Percentiles rank a stretch among this genome's conserved stretches.
Conservation (phyloP, 1,284 basidiomycete species). For the Fomitopsis pinicola region DNA sequence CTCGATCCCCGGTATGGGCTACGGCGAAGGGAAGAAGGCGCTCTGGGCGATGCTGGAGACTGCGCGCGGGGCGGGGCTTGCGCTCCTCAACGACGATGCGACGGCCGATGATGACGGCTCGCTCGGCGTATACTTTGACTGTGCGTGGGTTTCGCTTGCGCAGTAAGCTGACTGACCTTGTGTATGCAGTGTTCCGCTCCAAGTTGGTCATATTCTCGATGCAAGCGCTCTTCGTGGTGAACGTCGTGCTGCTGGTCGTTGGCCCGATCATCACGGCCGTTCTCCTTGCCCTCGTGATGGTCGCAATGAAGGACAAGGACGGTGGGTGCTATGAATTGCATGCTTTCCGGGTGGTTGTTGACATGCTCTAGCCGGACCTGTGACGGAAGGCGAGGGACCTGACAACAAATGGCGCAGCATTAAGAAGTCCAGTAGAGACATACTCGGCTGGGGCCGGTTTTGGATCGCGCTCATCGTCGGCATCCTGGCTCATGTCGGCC, state of each 20-base stretch:
- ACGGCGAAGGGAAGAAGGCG: slow-evolving; percentile 41
- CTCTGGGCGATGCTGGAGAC: slow-evolving; percentile 76
- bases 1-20: slow-evolving; percentile 50
- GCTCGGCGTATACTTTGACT: slow-evolving; percentile 61
- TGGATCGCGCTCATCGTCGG: slow-evolving; percentile 51
- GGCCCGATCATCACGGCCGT: slow-evolving; percentile 54
- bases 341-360: not conserved
- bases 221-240: slow-evolving; percentile 45
- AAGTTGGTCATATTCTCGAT: slow-evolving; percentile 52
- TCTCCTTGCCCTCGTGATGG: slow-evolving; percentile 31
- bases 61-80: slow-evolving; percentile 47
- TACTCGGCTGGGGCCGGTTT: slow-evolving; percentile 42
- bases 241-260: slow-evolving; percentile 55
- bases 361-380: not conserved
- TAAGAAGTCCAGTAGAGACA: slow-evolving; percentile 11
- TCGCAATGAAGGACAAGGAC: slow-evolving; percentile 15
- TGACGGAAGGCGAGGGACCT: not conserved
- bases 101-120: slow-evolving; percentile 30
- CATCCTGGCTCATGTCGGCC: slow-evolving; percentile 39
- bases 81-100: slow-evolving; percentile 41
- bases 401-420: slow-evolving; percentile 7
- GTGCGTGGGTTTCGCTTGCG: slow-evolving; percentile 37
- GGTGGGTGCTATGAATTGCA: slow-evolving; percentile 12
- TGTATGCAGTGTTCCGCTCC: slow-evolving; percentile 52
- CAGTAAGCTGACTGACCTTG: slow-evolving; percentile 1